phyloP scores from a whole-genome alignment of 495 filamentous ascomycete genomes.

The Amorphotheca resinae region DNA sequence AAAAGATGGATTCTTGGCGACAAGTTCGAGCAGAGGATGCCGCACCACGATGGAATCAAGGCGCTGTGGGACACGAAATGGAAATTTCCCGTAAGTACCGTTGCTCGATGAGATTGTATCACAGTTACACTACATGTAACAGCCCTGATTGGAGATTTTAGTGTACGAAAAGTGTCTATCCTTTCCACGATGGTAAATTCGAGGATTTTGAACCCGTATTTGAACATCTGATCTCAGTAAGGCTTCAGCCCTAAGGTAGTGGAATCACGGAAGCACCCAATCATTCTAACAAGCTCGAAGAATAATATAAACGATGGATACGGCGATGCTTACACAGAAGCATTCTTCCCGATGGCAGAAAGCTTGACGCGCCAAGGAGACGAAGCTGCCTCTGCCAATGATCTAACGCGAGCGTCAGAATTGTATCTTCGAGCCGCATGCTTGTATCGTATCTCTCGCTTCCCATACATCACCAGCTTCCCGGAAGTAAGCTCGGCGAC shows the following conservation, averaged over 20 bases:
- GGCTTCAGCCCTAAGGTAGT: too few species aligned
- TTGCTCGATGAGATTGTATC: too few species aligned
- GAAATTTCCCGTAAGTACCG: constrained; percentile 56
- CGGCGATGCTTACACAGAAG: constrained; percentile 47
- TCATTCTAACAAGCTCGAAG: constrained; percentile 18
- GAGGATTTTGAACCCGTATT: constrained; percentile 70
- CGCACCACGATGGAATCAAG: constrained; percentile 59
- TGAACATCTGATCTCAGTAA: constrained; percentile 43
- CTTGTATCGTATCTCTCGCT: constrained; percentile 61
- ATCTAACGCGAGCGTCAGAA: constrained; percentile 34
- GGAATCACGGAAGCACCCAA: neutral
- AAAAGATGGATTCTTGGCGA: neutral
- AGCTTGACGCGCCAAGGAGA: constrained; percentile 38
- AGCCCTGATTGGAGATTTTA: neutral
- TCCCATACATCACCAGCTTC: constrained; percentile 50
- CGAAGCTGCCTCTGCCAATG: constrained; percentile 25
- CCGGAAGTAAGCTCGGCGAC: constrained; percentile 26
- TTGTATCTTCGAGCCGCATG: constrained; percentile 60
- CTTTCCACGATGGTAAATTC: constrained; percentile 60
- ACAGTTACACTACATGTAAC: neutral
- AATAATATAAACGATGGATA: constrained; percentile 50
- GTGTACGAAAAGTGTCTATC: constrained; percentile 41
- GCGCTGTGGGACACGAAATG: constrained; percentile 74
- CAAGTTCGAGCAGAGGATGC: constrained; percentile 23
- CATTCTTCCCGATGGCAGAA: constrained; percentile 47